Base-by-base conservation (phyloP, 2,329 filamentous ascomycete species). In the Fusarium bulbicola region DNA sequence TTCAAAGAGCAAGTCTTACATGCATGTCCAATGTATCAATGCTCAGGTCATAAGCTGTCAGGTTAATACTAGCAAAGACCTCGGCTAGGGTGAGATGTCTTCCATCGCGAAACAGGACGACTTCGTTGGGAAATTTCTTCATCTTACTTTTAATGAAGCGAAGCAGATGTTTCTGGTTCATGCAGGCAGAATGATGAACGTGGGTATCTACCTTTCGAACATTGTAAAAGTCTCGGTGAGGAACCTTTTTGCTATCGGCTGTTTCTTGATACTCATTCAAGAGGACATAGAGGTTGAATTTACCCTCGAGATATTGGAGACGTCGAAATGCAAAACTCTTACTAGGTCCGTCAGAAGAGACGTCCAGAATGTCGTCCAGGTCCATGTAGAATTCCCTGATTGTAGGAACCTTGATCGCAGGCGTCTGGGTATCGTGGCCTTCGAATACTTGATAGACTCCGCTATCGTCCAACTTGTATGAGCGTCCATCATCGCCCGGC, bases 111-210 rank as follows among this genome's bases (percentile, higher is more conserved):
- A 91, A 97, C 49, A 99, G 88, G 12, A 99, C 96, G 37, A 96
- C 91, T 84, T 99, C 96, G 78, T 98, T 93, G 0, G 95, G 95
- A 24, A 90, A 96, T 83, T 97, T 99, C 88, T 98, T 98, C 94
- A 99, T 98, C 85, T 99, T 99, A 84, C 95, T 97, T 84, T 99
- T 99, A 86, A 99, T 99, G 83, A 99, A 99, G 61, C 96, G 94
- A 68, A 99, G 86, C 64, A 99, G 85, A 87, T 99, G 96, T 84
- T 99, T 99, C 83, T 99, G 96, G 80, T 99, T 99, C 96, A 99
- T 99, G 81, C 96, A 99, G 30, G 96, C 96, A 21, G 96, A 99
- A 82, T 99, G 96, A 81, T 99, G 96, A 76, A 99, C 96, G 87
- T 99, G 96, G 14, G 96, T 99, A 80, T 99, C 96, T 57, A 99